Conservation (phyloP, 2,329 filamentous ascomycete species). For the Penicillium verrucosum region DNA sequence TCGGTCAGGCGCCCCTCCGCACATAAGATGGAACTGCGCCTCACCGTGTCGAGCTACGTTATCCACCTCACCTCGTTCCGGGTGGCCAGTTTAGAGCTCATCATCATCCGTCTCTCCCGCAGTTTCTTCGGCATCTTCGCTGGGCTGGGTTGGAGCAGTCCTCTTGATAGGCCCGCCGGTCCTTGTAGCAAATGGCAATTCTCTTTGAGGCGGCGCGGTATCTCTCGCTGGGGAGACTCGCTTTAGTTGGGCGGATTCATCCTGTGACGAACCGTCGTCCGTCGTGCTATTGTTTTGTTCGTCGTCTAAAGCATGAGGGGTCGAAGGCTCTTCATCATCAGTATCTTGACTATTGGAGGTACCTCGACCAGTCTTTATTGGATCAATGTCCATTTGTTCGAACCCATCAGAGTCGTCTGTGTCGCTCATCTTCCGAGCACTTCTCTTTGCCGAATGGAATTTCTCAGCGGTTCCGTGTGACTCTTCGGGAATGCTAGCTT, state of each 20-base stretch:
- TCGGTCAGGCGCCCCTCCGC: background rate
- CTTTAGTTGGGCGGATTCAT: background rate
- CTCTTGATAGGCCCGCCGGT: conserved; percentile 1
- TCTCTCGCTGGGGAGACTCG: background rate
- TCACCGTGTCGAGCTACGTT: background rate
- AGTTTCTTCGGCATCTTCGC: conserved; percentile 23
- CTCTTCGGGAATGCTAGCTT: conserved; percentile 16
- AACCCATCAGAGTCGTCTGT: conserved; percentile 35
- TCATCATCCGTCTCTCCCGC: conserved; percentile 43
- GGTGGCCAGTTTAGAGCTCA: conserved; percentile 31
- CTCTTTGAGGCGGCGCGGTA: conserved; percentile 36
- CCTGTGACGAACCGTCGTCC: conserved; percentile 26
- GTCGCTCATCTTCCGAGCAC: conserved; percentile 18
- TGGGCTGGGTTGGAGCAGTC: conserved; percentile 2
- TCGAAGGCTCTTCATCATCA: conserved; percentile 28
- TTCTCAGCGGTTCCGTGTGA: conserved; percentile 13
- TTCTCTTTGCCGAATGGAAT: conserved; percentile 28
- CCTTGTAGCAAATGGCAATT: conserved; percentile 41
- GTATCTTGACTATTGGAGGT: conserved; percentile 20
- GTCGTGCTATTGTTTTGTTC: conserved; percentile 31
- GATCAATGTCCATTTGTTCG: conserved; percentile 38
- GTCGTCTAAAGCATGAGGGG: conserved; percentile 35
- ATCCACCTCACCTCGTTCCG: background rate
- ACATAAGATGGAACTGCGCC: background rate
- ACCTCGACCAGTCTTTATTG: conserved; percentile 9